phyloP scores from a whole-genome alignment of 768 basidiomycete genomes.

The Suillus sp. region DNA sequence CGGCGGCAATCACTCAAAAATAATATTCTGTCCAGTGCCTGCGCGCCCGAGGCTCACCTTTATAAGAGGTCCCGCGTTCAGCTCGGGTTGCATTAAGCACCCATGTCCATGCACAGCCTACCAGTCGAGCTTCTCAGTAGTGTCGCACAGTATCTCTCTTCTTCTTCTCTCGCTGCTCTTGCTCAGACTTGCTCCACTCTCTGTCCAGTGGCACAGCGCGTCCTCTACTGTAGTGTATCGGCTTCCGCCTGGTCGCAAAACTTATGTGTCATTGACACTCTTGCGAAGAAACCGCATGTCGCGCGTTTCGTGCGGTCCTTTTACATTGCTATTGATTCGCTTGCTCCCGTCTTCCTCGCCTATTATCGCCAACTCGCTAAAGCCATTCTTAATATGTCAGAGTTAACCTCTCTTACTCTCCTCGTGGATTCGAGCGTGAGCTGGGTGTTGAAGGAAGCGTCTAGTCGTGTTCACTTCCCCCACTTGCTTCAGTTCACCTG shows the following conservation, averaged over 20 bases:
- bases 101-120: conserved; percentile 50
- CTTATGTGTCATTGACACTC: conserved; percentile 52
- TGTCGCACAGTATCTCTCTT: conserved; percentile 43
- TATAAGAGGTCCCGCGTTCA: conserved; percentile 18
- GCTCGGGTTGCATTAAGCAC: conserved; percentile 8
- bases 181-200: conserved; percentile 45
- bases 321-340: conserved; percentile 51
- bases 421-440: conserved; percentile 49
- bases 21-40: conserved; percentile 14
- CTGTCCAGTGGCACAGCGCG: conserved; percentile 53
- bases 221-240: conserved; percentile 62
- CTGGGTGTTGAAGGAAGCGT: conserved; percentile 51
- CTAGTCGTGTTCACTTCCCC: conserved; percentile 37
- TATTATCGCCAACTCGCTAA: conserved; percentile 51
- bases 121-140: conserved; percentile 66
- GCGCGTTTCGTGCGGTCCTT: conserved; percentile 66
- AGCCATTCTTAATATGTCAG: conserved; percentile 64
- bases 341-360: conserved; percentile 40
- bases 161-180: conserved; percentile 47
- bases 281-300: conserved; percentile 57
- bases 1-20: conserved; percentile 40
- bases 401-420: conserved; percentile 54
- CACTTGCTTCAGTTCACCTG: conserved; percentile 57
- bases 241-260: conserved; percentile 47
- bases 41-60: conserved; percentile 7